Conservation (phyloP, 805 yeast genomes). For the Barnettozyma sucrosica region DNA sequence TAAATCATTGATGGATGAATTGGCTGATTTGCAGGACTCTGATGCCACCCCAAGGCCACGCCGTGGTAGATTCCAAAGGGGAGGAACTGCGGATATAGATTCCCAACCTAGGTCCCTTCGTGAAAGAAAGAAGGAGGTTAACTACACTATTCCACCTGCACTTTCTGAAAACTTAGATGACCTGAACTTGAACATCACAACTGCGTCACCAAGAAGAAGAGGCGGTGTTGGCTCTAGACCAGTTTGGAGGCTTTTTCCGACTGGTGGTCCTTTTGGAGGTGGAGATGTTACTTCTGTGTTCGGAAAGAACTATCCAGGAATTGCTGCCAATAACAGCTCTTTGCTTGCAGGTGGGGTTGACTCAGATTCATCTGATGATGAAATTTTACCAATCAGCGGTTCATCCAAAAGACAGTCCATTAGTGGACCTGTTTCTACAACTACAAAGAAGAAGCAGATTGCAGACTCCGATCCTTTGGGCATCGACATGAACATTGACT, state of each 20-base stretch:
- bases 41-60: slow-evolving; percentile 30
- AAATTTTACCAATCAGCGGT: slow-evolving; percentile 43
- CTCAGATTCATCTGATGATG: slow-evolving; percentile 62
- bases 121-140: slow-evolving; percentile 66
- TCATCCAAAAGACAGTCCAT: slow-evolving; percentile 30
- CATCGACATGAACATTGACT: slow-evolving; percentile 78
- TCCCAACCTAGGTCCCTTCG: slow-evolving; percentile 47
- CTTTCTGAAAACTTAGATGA: slow-evolving; percentile 35
- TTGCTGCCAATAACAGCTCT: slow-evolving; percentile 8
- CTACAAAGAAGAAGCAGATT: slow-evolving; percentile 45
- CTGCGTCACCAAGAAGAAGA: slow-evolving; percentile 31
- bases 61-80: slow-evolving; percentile 3
- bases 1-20: slow-evolving; percentile 51
- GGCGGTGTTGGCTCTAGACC: slow-evolving; percentile 37
- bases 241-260: slow-evolving; percentile 75
- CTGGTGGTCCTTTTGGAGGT: slow-evolving; percentile 98
- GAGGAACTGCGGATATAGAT: slow-evolving; percentile 13
- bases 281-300: slow-evolving; percentile 83
- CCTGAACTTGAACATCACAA: slow-evolving; percentile 11
- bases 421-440: slow-evolving; percentile 23
- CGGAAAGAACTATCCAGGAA: slow-evolving; percentile 53
- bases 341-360: slow-evolving; percentile 32
- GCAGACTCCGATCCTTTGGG: slow-evolving; percentile 95
- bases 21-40: slow-evolving; percentile 33
- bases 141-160: slow-evolving; percentile 84